Evolutionary conservation across 1,139 yeast genomes (phyloP).

Genomic region (Suzukiozyma palmioleophila): DNA sequence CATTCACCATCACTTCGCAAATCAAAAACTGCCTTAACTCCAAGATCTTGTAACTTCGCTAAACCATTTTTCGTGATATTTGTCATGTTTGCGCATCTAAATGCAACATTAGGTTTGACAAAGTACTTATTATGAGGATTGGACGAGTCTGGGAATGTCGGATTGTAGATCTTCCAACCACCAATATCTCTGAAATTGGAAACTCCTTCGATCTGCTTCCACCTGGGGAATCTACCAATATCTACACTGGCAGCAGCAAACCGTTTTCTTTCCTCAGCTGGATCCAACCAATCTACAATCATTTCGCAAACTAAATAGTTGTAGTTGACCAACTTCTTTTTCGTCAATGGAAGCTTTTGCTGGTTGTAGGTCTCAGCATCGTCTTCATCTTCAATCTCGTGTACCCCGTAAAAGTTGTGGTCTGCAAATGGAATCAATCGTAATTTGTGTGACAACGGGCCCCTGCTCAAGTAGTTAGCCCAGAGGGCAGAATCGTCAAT

Average conservation of each 20-base stretch:
- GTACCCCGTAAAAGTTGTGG: conserved; percentile 68
- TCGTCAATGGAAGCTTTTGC: conserved; percentile 37
- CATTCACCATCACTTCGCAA: conserved; percentile 64
- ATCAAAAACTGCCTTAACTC: conserved; percentile 60
- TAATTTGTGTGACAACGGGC: conserved; percentile 50
- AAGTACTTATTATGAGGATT: conserved; percentile 20
- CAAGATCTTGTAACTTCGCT: conserved; percentile 35
- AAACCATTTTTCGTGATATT: conserved; percentile 46
- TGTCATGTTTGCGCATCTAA: conserved; percentile 61
- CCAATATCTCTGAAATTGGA: conserved; percentile 78
- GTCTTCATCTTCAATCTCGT: conserved; percentile 24
- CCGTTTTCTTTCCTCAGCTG: conserved; percentile 48
- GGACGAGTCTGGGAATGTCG: conserved; percentile 18
- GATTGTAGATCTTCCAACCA: conserved; percentile 53
- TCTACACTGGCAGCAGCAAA: conserved; percentile 37
- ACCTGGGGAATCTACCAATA: conserved; percentile 44
- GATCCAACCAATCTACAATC: conserved; percentile 49
- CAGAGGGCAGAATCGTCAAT: conserved; percentile 55
- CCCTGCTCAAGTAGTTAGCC: conserved; percentile 52
- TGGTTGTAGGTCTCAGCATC: conserved; percentile 34
- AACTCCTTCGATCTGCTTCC: conserved; percentile 65
- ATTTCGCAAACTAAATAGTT: conserved; percentile 50
- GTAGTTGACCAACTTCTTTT: conserved; percentile 47
- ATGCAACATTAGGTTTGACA: conserved; percentile 55
- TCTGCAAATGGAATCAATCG: conserved; percentile 65